Conservation (phyloP, 805 yeast genomes). For the Yarrowia phangngaensis region DNA sequence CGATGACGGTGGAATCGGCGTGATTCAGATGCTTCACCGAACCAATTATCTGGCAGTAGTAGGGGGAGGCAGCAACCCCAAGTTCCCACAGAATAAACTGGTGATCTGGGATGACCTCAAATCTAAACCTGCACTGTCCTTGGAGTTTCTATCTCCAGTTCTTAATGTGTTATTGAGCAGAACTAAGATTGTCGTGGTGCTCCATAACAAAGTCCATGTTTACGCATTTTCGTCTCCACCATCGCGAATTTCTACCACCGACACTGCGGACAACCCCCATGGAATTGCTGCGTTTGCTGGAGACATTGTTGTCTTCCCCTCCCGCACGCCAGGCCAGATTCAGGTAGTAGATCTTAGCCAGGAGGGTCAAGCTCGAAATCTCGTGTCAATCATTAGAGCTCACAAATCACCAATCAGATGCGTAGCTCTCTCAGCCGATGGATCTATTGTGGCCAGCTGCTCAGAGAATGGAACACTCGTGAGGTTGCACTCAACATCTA, state of each 20-base stretch:
- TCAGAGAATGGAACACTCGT: constrained; percentile 79
- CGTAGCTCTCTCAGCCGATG: constrained; percentile 59
- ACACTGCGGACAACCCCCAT: constrained; percentile 57
- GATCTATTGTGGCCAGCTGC: constrained; percentile 72
- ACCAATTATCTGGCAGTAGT: constrained; percentile 87
- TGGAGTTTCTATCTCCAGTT: constrained; percentile 76
- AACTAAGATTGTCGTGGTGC: constrained; percentile 67
- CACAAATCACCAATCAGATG: constrained; percentile 65
- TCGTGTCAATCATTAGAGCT: constrained; percentile 69
- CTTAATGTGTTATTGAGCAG: constrained; percentile 71
- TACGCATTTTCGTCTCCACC: constrained; percentile 84
- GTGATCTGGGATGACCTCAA: constrained; percentile 91
- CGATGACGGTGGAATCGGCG: constrained; percentile 62
- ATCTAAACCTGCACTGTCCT: constrained; percentile 61
- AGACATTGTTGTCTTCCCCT: constrained; percentile 72
- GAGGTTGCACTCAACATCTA: constrained; percentile 64
- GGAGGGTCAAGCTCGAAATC: constrained; percentile 57
- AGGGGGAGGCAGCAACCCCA: constrained; percentile 83
- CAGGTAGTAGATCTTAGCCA: constrained; percentile 68
- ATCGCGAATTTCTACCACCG: constrained; percentile 56
- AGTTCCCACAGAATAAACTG: constrained; percentile 71
- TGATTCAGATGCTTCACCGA: constrained; percentile 76
- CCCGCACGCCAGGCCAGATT: constrained; percentile 68
- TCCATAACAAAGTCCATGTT: constrained; percentile 62
- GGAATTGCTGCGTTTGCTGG: constrained; percentile 58